phyloP scores from a whole-genome alignment of 768 basidiomycete genomes.

The Artomyces pyxidatus region DNA sequence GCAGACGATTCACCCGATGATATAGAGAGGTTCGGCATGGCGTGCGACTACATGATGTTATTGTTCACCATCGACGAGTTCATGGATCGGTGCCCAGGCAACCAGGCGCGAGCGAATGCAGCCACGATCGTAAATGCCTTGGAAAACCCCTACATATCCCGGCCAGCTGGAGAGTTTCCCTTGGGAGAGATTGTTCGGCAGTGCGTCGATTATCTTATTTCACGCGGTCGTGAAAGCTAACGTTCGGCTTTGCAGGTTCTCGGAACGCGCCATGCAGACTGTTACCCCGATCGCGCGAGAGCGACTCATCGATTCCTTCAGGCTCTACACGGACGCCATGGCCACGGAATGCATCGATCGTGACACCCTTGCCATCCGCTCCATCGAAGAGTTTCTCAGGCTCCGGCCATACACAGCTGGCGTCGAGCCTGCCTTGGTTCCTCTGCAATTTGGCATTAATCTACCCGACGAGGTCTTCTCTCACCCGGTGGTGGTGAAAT shows the following conservation, averaged over 20 bases:
- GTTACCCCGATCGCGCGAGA: conserved; percentile 5
- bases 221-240: neutral
- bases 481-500: conserved; percentile 38
- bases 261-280: conserved; percentile 4
- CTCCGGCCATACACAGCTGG: conserved; percentile 49
- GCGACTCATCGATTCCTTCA: conserved; percentile 26
- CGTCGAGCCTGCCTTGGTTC: conserved; percentile 40
- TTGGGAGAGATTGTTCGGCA: conserved; percentile 8
- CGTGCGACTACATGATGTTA: conserved; percentile 3
- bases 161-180: conserved; percentile 1
- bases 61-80: conserved; percentile 6
- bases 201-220: neutral
- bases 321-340: conserved; percentile 24
- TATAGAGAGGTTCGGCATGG: too few species aligned
- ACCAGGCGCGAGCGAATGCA: conserved; percentile 2
- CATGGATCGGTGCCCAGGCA: conserved; percentile 2
- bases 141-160: neutral
- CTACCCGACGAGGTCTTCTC: conserved; percentile 45
- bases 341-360: conserved; percentile 25
- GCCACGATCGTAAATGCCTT: conserved; percentile 8
- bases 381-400: conserved; percentile 44
- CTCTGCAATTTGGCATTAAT: conserved; percentile 51
- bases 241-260: conserved; percentile 2
- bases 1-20: too few species aligned
- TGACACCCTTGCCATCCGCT: conserved; percentile 19